Evolutionary conservation across 495 filamentous ascomycete genomes (phyloP).

Genomic region (Aspergillus homomorphus): DNA sequence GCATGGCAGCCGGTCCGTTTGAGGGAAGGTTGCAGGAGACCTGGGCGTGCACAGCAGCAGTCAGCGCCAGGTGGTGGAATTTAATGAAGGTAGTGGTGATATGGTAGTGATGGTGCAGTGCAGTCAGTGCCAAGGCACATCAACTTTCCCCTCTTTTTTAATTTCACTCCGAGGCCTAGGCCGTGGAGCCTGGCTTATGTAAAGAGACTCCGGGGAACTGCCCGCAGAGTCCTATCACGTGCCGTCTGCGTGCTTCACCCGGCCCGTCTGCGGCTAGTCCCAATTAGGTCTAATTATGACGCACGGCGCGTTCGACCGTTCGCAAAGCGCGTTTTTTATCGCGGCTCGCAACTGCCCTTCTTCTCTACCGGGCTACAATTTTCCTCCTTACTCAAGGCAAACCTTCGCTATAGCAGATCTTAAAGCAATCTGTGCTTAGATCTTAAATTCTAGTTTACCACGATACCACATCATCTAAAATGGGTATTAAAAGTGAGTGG

Average conservation of each 20-base stretch:
- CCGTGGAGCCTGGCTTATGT: constrained; percentile 6
- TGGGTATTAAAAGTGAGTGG: constrained; percentile 82
- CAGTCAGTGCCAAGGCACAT: not conserved
- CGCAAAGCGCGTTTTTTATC: constrained; percentile 26
- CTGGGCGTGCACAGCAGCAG: not conserved
- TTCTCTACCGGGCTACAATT: not conserved
- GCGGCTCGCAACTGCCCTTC: constrained; percentile 6
- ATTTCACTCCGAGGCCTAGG: not conserved
- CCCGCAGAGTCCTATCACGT: constrained; percentile 18
- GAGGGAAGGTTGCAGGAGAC: constrained; percentile 10
- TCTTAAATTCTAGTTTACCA: constrained; percentile 6
- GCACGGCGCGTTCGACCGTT: constrained; percentile 21
- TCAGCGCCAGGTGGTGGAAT: no score
- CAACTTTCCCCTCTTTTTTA: not conserved
- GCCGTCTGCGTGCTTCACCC: not conserved
- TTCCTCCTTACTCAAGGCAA: not conserved
- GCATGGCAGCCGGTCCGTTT: constrained; percentile 12
- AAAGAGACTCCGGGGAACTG: constrained; percentile 13
- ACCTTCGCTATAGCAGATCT: not conserved
- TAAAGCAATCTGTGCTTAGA: not conserved
- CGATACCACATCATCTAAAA: constrained; percentile 34
- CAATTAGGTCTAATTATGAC: constrained; percentile 30
- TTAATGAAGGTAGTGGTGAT: no score
- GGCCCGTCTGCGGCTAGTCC: constrained; percentile 24
- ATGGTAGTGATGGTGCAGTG: not conserved